phyloP scores from a whole-genome alignment of 2,329 filamentous ascomycete genomes.

The Seiridium cupressi region DNA sequence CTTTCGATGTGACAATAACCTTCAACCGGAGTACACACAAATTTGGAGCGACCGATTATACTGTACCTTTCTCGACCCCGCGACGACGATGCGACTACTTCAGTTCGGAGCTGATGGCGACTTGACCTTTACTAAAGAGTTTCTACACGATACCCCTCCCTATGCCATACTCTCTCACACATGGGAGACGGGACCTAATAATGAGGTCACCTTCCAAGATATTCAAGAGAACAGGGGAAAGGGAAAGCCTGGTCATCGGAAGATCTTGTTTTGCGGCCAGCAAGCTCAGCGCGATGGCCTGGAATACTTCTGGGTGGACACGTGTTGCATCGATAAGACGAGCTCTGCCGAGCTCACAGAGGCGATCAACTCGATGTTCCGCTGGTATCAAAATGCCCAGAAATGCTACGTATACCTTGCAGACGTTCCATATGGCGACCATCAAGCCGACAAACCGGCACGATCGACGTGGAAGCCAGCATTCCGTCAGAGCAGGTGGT shows the following conservation, averaged over 20 bases:
- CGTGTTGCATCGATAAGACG: constrained; percentile 7
- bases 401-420: constrained; percentile 12
- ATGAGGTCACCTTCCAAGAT: constrained; percentile 11
- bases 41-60: background rate
- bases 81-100: background rate
- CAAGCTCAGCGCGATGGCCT: constrained; percentile 9
- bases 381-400: constrained; percentile 2
- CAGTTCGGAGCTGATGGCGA: background rate
- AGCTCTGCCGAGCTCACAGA: background rate
- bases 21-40: background rate
- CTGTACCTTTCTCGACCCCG: background rate
- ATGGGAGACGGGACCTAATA: constrained; percentile 4
- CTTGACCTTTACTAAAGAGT: background rate
- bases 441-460: background rate
- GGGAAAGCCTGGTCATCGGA: constrained; percentile 7
- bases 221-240: constrained; percentile 6
- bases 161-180: constrained; percentile 18
- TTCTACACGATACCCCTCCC: background rate
- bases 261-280: constrained; percentile 11
- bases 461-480: background rate
- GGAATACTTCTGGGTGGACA: background rate
- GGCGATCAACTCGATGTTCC: constrained; percentile 11
- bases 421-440: background rate
- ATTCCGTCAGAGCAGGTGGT: background rate
- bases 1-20: background rate